A percentile compares a stretch with the other conserved stretches of the same genome.
These are phyloP conservation scores for Suillus subaureus DNA, from an alignment of 768 basidiomycete genomes.

Conservation along the genomic window DNA sequence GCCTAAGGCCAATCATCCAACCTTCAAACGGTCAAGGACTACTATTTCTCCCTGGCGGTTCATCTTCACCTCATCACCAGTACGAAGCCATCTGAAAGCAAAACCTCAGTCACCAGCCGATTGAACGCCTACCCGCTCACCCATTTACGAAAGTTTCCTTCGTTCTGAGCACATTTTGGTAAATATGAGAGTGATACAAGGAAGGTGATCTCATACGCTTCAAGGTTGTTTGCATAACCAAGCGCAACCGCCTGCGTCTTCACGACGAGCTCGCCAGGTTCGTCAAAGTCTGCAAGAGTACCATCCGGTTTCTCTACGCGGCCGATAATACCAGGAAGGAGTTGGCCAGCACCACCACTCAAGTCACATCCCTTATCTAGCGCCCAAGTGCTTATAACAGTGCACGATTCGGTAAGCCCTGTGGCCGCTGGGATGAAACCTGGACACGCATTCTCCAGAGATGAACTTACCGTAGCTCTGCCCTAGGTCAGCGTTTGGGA, in stretches of 20 bases:
- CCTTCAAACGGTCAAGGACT: conserved; percentile 76
- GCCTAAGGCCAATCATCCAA: conserved; percentile 22
- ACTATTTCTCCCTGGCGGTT: conserved; percentile 64
- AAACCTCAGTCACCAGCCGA: conserved; percentile 5
- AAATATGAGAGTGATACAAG: conserved; percentile 4
- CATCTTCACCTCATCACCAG: conserved; percentile 71
- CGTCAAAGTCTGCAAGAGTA: conserved; percentile 53
- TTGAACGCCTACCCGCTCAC: conserved; percentile 9
- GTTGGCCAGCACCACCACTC: conserved; percentile 57
- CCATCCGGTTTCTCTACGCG: conserved; percentile 63
- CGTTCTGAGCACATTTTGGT: conserved; percentile 43
- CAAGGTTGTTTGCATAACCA: conserved; percentile 57
- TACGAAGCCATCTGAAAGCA: conserved; percentile 57
- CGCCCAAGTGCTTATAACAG: conserved; percentile 51
- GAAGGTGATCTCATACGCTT: conserved; percentile 49
- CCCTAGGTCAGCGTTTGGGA: conserved; percentile 56
- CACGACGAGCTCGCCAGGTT: conserved; percentile 64
- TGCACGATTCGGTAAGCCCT: conserved; percentile 70
- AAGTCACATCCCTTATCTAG: conserved; percentile 46
- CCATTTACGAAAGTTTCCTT: conserved; percentile 64
- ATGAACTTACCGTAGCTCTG: conserved; percentile 57
- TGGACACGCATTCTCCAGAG: neutral
- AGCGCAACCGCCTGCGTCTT: conserved; percentile 62
- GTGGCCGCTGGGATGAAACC: neutral
- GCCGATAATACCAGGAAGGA: conserved; percentile 59